Conservation (phyloP, 2,329 filamentous ascomycete genomes). For the Pseudogymnoascus sp. region DNA sequence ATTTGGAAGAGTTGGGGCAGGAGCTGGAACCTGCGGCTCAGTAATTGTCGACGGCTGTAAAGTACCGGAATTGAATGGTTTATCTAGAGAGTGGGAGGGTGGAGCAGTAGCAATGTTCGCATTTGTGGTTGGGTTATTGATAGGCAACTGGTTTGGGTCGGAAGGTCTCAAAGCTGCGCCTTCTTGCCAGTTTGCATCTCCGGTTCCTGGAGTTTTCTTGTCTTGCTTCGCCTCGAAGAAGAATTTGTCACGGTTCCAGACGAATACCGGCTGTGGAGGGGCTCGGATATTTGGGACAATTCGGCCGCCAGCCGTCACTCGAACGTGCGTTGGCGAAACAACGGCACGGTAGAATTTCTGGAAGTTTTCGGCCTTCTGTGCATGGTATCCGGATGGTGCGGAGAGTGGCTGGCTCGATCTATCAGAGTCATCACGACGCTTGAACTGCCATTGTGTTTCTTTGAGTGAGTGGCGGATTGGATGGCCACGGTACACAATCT, state of each 20-base stretch:
- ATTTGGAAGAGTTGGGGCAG: not conserved
- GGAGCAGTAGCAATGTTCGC: constrained; percentile 2
- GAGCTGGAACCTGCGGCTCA: not conserved
- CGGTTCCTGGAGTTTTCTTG: not conserved
- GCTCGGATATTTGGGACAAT: constrained; percentile 57
- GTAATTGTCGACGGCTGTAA: not conserved
- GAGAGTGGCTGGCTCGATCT: constrained; percentile 39
- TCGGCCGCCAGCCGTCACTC: constrained; percentile 58
- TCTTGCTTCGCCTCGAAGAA: constrained; percentile 18
- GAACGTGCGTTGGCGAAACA: constrained; percentile 58
- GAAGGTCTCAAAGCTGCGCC: not conserved
- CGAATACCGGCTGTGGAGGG: constrained; percentile 20
- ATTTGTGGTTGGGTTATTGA: constrained; percentile 1
- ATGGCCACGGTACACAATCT: constrained; percentile 7
- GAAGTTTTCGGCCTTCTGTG: constrained; percentile 58
- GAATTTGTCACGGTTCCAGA: constrained; percentile 23
- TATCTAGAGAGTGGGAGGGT: not conserved
- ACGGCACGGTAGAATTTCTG: constrained; percentile 60
- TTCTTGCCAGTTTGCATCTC: not conserved
- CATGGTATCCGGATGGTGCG: constrained; percentile 43
- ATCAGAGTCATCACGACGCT: constrained; percentile 24
- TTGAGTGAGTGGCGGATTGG: not conserved
- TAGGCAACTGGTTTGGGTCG: constrained; percentile 3
- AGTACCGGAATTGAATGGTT: not conserved
- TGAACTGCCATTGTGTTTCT: constrained; percentile 23